These are phyloP conservation scores for Scleroderma citrinum DNA, from an alignment of 768 basidiomycete genomes.

Conservation along the genomic window DNA sequence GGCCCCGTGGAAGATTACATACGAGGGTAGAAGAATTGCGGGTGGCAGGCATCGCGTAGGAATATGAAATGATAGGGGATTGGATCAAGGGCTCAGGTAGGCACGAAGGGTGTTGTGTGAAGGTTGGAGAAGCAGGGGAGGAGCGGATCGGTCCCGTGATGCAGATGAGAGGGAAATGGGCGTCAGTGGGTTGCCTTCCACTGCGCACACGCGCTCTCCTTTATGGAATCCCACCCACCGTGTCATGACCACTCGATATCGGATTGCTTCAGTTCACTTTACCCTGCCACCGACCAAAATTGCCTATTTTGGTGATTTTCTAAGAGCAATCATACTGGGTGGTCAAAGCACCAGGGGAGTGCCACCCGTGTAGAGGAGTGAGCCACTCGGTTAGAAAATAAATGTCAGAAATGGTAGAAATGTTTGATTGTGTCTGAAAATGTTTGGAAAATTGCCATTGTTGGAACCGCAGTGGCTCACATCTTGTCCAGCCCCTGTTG, in stretches of 20 bases:
- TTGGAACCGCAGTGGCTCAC: neutral
- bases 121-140: neutral
- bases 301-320: conserved; percentile 15
- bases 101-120: neutral
- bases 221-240: conserved; percentile 15
- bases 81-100: neutral
- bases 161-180: neutral
- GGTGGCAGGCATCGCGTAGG: conserved; percentile 5
- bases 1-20: neutral
- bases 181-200: conserved; percentile 1
- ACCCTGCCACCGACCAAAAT: conserved; percentile 13
- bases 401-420: conserved; percentile 5
- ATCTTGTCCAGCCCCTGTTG: too few relatives aligned
- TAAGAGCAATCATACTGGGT: conserved; percentile 14
- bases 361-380: conserved; percentile 13
- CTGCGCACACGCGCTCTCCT: conserved; percentile 7
- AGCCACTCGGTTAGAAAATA: conserved; percentile 21
- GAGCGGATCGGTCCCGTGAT: neutral
- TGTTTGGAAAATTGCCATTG: conserved; percentile 8
- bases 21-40: conserved; percentile 3
- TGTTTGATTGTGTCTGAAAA: conserved; percentile 19
- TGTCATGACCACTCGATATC: conserved; percentile 8
- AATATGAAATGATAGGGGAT: neutral
- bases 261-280: conserved; percentile 23
- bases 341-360: conserved; percentile 11